These are phyloP conservation scores for Teratosphaeriaceae sp. DNA, from an alignment of 2,329 filamentous ascomycete genomes.

Conservation along the genomic window DNA sequence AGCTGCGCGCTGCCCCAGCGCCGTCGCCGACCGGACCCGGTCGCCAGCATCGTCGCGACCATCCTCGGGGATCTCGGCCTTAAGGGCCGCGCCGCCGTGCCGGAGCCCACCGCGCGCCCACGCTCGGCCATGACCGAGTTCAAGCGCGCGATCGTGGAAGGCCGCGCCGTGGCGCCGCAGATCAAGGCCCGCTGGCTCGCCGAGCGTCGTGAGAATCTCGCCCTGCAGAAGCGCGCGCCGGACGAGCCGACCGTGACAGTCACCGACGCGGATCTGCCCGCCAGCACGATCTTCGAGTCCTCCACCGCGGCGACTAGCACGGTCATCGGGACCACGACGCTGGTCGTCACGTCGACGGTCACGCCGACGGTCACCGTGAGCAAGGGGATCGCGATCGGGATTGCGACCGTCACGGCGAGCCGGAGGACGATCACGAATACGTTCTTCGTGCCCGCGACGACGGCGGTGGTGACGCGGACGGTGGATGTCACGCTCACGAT, in stretches of 20 bases:
- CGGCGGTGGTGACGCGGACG: slow-evolving; percentile 2
- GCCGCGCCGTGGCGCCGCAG: slow-evolving; percentile 12
- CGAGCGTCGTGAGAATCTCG: slow-evolving; percentile 16
- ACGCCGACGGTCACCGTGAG: slow-evolving; percentile 7
- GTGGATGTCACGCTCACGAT: slow-evolving; percentile 7
- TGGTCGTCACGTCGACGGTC: slow-evolving; percentile 5
- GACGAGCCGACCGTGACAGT: slow-evolving; percentile 30
- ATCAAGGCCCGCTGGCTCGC: slow-evolving; percentile 15
- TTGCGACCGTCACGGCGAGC: slow-evolving; percentile 5
- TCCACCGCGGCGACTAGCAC: slow-evolving; percentile 15
- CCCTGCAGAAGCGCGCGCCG: slow-evolving; percentile 28
- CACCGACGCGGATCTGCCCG: slow-evolving; percentile 23
- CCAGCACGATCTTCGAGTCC: slow-evolving; percentile 18
- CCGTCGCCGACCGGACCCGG: slow-evolving; percentile 18
- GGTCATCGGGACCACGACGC: slow-evolving; percentile 19
- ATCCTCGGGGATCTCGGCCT: slow-evolving; percentile 13
- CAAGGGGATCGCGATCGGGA: background rate
- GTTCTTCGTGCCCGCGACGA: slow-evolving; percentile 6
- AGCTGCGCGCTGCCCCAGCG: slow-evolving; percentile 4
- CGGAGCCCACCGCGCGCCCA: slow-evolving; percentile 1
- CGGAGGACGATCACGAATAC: slow-evolving; percentile 8
- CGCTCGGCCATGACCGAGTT: slow-evolving; percentile 14
- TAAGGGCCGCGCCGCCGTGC: slow-evolving; percentile 1
- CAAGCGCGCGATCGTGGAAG: slow-evolving; percentile 18
- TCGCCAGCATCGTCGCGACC: slow-evolving; percentile 21